Evolutionary conservation across 2,329 filamentous ascomycete genomes (phyloP), one percentile per base, ranked within the genome.

Genomic region (Clonostachys sp.): DNA sequence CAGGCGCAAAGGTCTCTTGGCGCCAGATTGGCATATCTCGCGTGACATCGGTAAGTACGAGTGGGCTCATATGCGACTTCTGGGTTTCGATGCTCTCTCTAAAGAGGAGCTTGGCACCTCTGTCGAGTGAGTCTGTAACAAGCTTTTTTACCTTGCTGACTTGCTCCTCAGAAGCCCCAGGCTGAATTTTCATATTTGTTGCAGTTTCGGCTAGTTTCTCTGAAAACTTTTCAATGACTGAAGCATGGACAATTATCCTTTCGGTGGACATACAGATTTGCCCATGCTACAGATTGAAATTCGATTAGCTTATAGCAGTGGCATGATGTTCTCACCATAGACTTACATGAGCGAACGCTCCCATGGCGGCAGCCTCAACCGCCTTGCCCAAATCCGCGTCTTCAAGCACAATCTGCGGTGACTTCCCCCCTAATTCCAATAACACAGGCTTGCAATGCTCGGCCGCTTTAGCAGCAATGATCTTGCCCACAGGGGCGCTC

Each of bases 231-330:
- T 40, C 34, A 3, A 48, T 40, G n/a, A 58, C 44, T 24, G 49
- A 53, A 43, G 57, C 52, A 49, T 67, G 61, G 12, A 70, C 63
- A 14, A 71, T 50, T 12, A 86, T 78, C 13, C 81, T 75, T 60
- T 87, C 84, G 0, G 84, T 87, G 7, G 77, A 74, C 84, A 88
- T 87, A 68, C 85, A 89, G 41, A 88, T 80, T 67, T 89, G 85
- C 2, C 84, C 85, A 17, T 45, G 13, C 49, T 56, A 41, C 10
- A 24, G 10, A 14, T 44, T 44, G 42, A 30, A 30, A 30, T 30
- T 30, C 36, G 36, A 8, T 39, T n/a, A 39, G 36, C 17, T 38
- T 7, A 39, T 17, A 17, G 9, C 4, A 6, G 6, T n/a, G 6
- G 14, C 10, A 18, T 18, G 14, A 18, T n/a, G 14, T n/a, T 3